Base-by-base conservation (phyloP, 1,284 basidiomycete genomes). In the Rhodofomes roseus region DNA sequence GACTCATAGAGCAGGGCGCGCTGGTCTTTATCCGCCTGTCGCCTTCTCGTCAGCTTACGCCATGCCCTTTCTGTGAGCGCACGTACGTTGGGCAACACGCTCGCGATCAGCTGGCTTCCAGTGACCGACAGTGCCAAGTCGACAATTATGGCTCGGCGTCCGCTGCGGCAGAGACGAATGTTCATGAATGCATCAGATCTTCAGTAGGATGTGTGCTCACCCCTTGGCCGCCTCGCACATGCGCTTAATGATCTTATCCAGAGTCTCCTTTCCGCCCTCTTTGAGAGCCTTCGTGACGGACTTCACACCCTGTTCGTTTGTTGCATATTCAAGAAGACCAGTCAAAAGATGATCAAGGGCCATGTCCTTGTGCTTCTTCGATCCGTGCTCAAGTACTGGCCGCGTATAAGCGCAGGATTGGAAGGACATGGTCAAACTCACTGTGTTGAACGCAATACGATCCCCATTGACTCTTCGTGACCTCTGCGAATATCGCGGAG, bases 381-480 rank as follows among this genome's bases (percentile, higher is more conserved):
- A 90, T 2, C 90, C 90, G 64, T 92, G 90, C 70, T 93, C 90
- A 44, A 93, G 78, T 61, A 93, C 89, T 91, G n/a, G n/a, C n/a
- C n/a, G n/a, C n/a, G n/a, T n/a, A n/a, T 58, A 8, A 36, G 16
- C 46, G 62, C 56, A 25, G n/a, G n/a, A n/a, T n/a, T n/a, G n/a
- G n/a, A n/a, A n/a, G n/a, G n/a, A n/a, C n/a, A n/a, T n/a, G n/a
- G n/a, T n/a, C n/a, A n/a, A n/a, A 74, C 87, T 60, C 64, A 92
- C 90, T 90, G 62, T 93, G 90, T 66, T 92, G 89, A 34, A 93
- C 79, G 70, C 89, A 92, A 66, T 92, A 92, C 1, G 89, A 87
- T 12, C 90, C 91, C 90, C 90, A 93, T 69, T 92, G 90, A 65
- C 85, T 93, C 75, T 90, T 91, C 18, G 86, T 79, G n/a, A 93